These are phyloP conservation scores for Hypomyces rosellus DNA, from an alignment of 2,329 filamentous ascomycete genomes.

Conservation along the genomic window DNA sequence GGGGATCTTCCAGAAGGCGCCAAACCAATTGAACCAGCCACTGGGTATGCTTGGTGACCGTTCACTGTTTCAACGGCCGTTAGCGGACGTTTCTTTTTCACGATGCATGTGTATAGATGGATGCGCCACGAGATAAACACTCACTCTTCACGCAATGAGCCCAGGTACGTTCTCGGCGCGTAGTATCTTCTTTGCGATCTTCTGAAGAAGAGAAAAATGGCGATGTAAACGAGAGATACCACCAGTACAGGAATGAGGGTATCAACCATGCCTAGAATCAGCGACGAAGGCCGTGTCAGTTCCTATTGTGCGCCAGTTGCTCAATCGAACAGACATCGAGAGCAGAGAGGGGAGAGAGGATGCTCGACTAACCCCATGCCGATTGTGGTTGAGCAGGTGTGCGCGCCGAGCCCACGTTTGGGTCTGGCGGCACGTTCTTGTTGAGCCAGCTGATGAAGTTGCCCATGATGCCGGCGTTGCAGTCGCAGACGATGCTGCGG, in stretches of 20 bases:
- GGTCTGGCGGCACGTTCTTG: constrained; percentile 21
- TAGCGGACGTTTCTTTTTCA: too few species aligned
- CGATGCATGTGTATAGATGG: too few species aligned
- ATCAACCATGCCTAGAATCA: constrained; percentile 33
- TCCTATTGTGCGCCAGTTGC: not conserved
- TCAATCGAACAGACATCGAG: not conserved
- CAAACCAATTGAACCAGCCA: constrained; percentile 58
- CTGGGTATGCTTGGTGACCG: constrained; percentile 49
- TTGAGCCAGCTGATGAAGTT: constrained; percentile 34
- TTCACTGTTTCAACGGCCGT: constrained; percentile 32
- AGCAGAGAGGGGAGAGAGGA: not conserved
- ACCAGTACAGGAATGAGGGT: constrained; percentile 49
- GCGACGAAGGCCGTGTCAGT: constrained; percentile 6
- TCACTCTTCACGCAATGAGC: constrained; percentile 44
- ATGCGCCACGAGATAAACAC: constrained; percentile 14
- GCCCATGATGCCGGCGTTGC: constrained; percentile 26
- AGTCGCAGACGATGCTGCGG: constrained; percentile 9
- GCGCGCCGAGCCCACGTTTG: constrained; percentile 19
- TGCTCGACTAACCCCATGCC: constrained; percentile 26
- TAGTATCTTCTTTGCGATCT: constrained; percentile 47
- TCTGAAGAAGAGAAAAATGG: constrained; percentile 45
- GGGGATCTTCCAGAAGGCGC: constrained; percentile 53
- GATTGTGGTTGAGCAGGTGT: constrained; percentile 24
- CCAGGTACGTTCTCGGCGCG: constrained; percentile 46
- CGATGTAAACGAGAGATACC: constrained; percentile 42